Evolutionary conservation across 2,329 filamentous ascomycete species (phyloP), one percentile per base, ranked within the genome.

Genomic region (Penicillium brasilianum): DNA sequence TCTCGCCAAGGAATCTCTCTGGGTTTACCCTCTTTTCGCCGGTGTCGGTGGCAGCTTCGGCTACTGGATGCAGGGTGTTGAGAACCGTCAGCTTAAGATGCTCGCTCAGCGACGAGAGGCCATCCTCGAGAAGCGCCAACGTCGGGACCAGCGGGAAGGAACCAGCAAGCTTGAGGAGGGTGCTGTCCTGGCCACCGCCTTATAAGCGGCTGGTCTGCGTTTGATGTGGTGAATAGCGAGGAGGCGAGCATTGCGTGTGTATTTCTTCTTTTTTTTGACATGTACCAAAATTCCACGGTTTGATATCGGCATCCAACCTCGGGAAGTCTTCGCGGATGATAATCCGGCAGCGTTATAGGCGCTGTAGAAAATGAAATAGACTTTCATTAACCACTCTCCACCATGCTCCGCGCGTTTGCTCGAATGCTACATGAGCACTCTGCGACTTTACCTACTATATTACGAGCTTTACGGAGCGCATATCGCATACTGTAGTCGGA

Each of bases 61-160:
- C 70, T 97, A 97, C 85, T 99, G 94, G 93, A 83, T 99, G 71
- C 89, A 93, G 82, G 91, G 92, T 65, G 91, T 98, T 59, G 92
- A 97, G 78, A 83, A 91, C 73, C 85, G 88, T 76, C 94, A 98
- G 81, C 85, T 89, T 69, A 86, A 87, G 67, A 85, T 93, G 65
- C 82, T 99, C 61, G 82, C 84, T 67, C 90, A 94, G 75, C 88
- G 93, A 75, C 93, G 93, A 83, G 85, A 90, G 69, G 79, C 84
- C 58, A 84, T 99, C 68, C 82, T 98, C 60, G 93, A 96, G 83
- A 98, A 98, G 88, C 85, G 95, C 76, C 88, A 88, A 77, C 85
- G 92, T 79, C 88, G 89, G 76, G 89, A 88, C 62, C 85, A 88
- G 76, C 82, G 87, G 60, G 87, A 90, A 74, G 85, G 77, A n/a